Evolutionary conservation across 768 basidiomycete species (phyloP).

Genomic region (Leccinum broughii): DNA sequence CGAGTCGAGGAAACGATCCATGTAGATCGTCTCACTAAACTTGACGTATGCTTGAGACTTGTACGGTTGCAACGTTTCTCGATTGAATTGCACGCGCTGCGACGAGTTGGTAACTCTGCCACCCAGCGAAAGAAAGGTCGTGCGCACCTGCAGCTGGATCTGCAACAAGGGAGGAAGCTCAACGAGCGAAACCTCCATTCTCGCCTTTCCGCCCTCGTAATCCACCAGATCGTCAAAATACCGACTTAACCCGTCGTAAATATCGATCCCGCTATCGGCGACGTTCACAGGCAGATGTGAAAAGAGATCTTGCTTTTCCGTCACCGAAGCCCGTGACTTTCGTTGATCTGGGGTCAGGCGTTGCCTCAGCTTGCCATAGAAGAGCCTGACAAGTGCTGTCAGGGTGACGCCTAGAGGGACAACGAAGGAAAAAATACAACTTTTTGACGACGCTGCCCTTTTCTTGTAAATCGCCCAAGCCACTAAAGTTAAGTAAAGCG

Average conservation of each 20-base stretch:
- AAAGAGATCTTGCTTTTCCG: constrained; percentile 90
- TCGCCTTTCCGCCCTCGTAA: constrained; percentile 80
- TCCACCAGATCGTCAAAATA: constrained; percentile 92
- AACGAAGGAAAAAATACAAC: constrained; percentile 38
- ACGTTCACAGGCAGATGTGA: constrained; percentile 95
- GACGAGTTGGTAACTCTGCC: constrained; percentile 9
- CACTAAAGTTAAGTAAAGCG: constrained; percentile 75
- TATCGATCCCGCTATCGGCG: constrained; percentile 81
- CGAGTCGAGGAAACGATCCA: constrained; percentile 89
- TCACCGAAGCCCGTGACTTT: constrained; percentile 54
- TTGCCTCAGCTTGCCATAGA: constrained; percentile 87
- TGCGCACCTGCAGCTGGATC: constrained; percentile 87
- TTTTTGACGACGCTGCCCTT: constrained; percentile 84
- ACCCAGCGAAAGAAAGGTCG: not conserved
- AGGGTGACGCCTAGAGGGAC: not conserved
- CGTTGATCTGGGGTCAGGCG: constrained; percentile 43
- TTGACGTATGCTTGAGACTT: constrained; percentile 96
- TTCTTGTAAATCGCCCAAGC: constrained; percentile 39
- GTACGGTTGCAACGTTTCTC: constrained; percentile 86
- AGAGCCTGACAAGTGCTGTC: constrained; percentile 50
- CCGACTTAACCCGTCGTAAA: constrained; percentile 90
- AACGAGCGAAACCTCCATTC: constrained; percentile 84
- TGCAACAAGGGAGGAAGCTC: constrained; percentile 90
- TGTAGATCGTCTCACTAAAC: constrained; percentile 81
- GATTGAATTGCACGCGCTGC: constrained; percentile 92